phyloP scores from a whole-genome alignment of 75 land plant species.

The Cryptomeria japonica region DNA sequence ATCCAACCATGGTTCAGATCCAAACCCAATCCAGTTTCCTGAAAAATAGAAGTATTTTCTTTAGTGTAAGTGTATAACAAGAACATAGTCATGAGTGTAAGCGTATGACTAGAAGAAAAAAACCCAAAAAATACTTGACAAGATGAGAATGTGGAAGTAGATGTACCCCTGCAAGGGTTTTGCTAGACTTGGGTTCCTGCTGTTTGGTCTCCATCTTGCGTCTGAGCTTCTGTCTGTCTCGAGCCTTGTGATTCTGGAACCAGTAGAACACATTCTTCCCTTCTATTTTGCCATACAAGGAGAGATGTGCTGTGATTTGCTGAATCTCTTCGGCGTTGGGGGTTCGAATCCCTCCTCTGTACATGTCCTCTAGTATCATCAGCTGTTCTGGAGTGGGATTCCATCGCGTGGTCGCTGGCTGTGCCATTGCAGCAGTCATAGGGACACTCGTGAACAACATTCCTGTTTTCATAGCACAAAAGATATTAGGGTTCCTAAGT shows the following conservation, averaged over 20 bases:
- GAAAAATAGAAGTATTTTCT: background rate
- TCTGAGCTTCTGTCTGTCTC: conserved; percentile 49
- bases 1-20: background rate
- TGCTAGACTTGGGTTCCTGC: background rate
- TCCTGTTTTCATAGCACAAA: background rate
- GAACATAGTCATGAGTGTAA: too few relatives aligned
- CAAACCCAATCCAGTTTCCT: background rate
- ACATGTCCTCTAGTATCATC: conserved; percentile 43
- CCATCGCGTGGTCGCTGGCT: conserved; percentile 45
- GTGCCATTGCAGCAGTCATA: conserved; percentile 24
- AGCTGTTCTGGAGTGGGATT: conserved; percentile 57
- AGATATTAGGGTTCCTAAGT: too few relatives aligned
- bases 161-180: background rate
- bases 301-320: conserved; percentile 45
- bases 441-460: background rate
- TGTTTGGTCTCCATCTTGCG: conserved; percentile 11
- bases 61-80: too few relatives aligned
- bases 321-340: conserved; percentile 49
- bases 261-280: conserved; percentile 65
- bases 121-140: too few relatives aligned
- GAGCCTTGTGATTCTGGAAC: conserved; percentile 66
- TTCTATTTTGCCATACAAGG: conserved; percentile 53
- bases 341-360: conserved; percentile 40
- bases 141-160: background rate
- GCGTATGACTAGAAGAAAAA: too few relatives aligned